phyloP scores from a whole-genome alignment of 2,329 filamentous ascomycete species.

The Colletotrichum chlorophyti region DNA sequence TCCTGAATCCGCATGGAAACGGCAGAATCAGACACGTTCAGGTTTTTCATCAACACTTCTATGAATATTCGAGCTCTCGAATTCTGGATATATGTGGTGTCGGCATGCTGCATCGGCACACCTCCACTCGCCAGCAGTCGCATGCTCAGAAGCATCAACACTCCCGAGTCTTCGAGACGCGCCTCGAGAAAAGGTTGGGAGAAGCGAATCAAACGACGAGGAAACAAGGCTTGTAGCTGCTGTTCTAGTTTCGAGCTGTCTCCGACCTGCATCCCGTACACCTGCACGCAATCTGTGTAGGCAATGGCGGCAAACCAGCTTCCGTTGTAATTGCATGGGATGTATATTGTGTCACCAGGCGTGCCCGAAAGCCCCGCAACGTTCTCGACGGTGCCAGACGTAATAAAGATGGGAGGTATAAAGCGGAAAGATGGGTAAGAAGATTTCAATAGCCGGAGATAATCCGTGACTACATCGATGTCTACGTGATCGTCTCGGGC shows the following conservation, averaged over 20 bases:
- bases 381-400: background rate
- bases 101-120: background rate
- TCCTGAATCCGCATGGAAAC: background rate
- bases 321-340: background rate
- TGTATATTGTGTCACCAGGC: background rate
- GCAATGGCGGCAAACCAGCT: background rate
- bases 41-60: background rate
- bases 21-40: background rate
- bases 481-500: background rate
- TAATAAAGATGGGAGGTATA: background rate
- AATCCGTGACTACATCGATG: background rate
- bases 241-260: background rate
- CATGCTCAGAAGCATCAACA: background rate
- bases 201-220: background rate
- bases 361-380: background rate
- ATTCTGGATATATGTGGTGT: background rate
- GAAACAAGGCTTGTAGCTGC: background rate
- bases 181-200: background rate
- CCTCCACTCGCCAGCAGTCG: background rate
- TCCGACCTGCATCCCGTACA: background rate
- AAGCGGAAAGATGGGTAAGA: background rate
- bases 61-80: background rate
- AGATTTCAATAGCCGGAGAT: background rate
- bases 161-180: background rate
- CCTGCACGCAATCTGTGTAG: slow-evolving; percentile 2